Base-by-base conservation (phyloP, 257 asterid genomes). In the Solanum etuberosum region DNA sequence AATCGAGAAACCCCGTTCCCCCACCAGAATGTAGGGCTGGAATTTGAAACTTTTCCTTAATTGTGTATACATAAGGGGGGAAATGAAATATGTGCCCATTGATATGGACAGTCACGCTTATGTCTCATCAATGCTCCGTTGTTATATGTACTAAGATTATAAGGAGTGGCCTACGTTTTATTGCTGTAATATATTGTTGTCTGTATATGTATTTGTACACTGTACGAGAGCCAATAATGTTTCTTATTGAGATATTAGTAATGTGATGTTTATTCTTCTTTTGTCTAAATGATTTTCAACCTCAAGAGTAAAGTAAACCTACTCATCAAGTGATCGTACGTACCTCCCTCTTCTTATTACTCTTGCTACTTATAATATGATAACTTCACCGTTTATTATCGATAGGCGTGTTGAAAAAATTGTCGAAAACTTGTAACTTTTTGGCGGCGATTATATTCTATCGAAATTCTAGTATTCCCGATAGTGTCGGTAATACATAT, bases 11-110 rank as follows among this genome's bases (percentile, higher is more conserved):
- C 81, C 93, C 95, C 3, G 87, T 89, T n/a, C 14, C 94, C 84
- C 98, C 99, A 86, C 94, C 96, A 7, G 99, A 84, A 46, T 84
- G 87, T 38, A 16, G 51, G 87, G 87, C 76, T 23, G 87, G 87
- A 16, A 84, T 84, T 25, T 84, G 65, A 84, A 59, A 37, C 15
- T 38, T 20, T 9, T 11, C 67, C 5, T 5, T 4, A 35, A 40
- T 57, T 61, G 68, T 42, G 11, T 57, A 57, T 77, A 37, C 51
- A 23, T 31, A 9, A 10, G 25, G 43, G 43, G 43, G 16, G 27
- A 2, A 34, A 32, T 18, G 21, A 34, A 10, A 35, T 20, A 21
- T 84, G 25, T 59, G 21, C 42, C 15, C 43, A 21, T 84, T 65
- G 87, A 61, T 34, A 43, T 16, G 74, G 87, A 61, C 29, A 35